Evolutionary conservation across 345 rosid genomes (phyloP).

Genomic region (Gossypium herbaceum): DNA sequence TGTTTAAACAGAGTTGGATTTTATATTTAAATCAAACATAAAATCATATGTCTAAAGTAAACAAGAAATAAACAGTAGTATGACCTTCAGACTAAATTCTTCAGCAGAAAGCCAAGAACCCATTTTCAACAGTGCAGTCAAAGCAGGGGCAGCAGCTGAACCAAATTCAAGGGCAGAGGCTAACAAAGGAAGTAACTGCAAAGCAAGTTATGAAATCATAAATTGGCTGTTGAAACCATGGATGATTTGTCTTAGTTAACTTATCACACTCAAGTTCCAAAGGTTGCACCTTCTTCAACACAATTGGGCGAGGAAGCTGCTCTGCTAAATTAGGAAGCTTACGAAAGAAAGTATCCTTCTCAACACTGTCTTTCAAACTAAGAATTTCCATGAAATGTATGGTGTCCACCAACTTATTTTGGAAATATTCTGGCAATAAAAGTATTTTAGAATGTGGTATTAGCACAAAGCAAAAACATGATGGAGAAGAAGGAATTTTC

Average conservation of each 20-base stretch:
- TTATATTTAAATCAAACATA: background rate
- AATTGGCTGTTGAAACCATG: conserved; percentile 18
- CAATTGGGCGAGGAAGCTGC: conserved; percentile 98
- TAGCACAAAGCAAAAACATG: conserved; percentile 5
- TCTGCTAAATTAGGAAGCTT: conserved; percentile 95
- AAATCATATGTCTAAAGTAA: background rate
- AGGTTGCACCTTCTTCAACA: conserved; percentile 72
- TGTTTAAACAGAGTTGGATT: background rate
- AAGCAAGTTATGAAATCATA: conserved; percentile 33
- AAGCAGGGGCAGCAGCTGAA: conserved; percentile 93
- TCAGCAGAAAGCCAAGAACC: conserved; percentile 93
- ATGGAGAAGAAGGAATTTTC: background rate
- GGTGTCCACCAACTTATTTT: conserved; percentile 98
- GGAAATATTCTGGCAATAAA: conserved; percentile 82
- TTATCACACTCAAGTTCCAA: conserved; percentile 20
- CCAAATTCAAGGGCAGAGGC: conserved; percentile 99
- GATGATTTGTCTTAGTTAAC: conserved; percentile 10
- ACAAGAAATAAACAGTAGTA: background rate
- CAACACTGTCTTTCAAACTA: conserved; percentile 86
- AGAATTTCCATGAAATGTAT: conserved; percentile 99
- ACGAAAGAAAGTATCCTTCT: conserved; percentile 94
- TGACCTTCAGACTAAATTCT: conserved; percentile 83
- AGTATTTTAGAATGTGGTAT: conserved; percentile 10
- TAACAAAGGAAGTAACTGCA: conserved; percentile 91
- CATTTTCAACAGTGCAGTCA: conserved; percentile 87